phyloP scores from a whole-genome alignment of 2,329 filamentous ascomycete genomes.

The Talaromyces islandicus region DNA sequence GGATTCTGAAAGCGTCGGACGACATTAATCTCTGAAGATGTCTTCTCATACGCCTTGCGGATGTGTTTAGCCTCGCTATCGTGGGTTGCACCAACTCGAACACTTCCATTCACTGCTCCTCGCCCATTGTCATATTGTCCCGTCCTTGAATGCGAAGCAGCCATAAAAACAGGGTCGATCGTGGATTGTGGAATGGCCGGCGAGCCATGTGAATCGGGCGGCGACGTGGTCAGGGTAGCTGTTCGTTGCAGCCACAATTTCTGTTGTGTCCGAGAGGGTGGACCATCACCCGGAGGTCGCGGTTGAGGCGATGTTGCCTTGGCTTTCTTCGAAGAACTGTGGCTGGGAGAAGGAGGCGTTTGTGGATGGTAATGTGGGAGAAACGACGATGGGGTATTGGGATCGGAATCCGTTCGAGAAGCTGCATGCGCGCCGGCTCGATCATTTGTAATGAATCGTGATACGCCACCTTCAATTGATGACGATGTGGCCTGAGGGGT shows the following conservation, averaged over 20 bases:
- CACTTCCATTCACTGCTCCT: slow-evolving; percentile 23
- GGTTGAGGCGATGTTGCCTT: slow-evolving; percentile 27
- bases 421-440: slow-evolving; percentile 23
- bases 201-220: slow-evolving; percentile 33
- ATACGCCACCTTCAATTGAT: slow-evolving; percentile 43
- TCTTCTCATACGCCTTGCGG: slow-evolving; percentile 41
- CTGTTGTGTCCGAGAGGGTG: slow-evolving; percentile 42
- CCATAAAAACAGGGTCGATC: slow-evolving; percentile 29
- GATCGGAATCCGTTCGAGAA: slow-evolving; percentile 37
- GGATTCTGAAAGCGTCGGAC: slow-evolving; percentile 42
- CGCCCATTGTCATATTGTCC: slow-evolving; percentile 25
- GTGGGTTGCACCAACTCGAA: slow-evolving; percentile 22
- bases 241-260: slow-evolving; percentile 44
- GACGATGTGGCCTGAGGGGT: slow-evolving; percentile 37
- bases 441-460: slow-evolving; percentile 37
- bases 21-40: slow-evolving; percentile 37
- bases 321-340: slow-evolving; percentile 20
- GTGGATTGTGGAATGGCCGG: slow-evolving; percentile 26
- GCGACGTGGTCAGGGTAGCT: slow-evolving; percentile 39
- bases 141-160: slow-evolving; percentile 20
- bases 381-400: slow-evolving; percentile 42
- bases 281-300: slow-evolving; percentile 30
- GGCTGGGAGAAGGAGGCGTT: slow-evolving; percentile 37
- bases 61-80: slow-evolving; percentile 34
- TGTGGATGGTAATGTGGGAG: slow-evolving; percentile 43